Evolutionary conservation across 768 basidiomycete species (phyloP).

Genomic region (Mycena venus): DNA sequence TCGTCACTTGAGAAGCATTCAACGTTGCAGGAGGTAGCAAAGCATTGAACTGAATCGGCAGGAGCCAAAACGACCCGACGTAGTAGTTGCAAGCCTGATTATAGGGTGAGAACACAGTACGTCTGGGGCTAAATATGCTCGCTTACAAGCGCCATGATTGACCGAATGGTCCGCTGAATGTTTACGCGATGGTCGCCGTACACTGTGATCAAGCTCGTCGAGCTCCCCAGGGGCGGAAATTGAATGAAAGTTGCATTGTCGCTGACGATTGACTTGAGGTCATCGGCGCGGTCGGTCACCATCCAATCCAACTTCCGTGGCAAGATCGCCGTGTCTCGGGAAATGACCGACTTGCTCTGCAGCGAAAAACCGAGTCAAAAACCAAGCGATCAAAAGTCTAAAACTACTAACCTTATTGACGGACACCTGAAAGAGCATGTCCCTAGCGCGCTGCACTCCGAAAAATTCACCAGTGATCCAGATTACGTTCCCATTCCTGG

Average conservation of each 20-base stretch:
- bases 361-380: constrained; percentile 10
- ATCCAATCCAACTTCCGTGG: constrained; percentile 99
- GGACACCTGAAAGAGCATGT: constrained; percentile 94
- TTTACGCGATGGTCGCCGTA: constrained; percentile 95
- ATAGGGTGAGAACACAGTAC: constrained; percentile 4
- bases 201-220: constrained; percentile 92
- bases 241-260: constrained; percentile 98
- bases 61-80: constrained; percentile 96
- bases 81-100: constrained; percentile 93
- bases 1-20: constrained; percentile 85
- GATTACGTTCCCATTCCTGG: constrained; percentile 79
- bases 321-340: constrained; percentile 92
- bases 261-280: constrained; percentile 91
- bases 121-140: constrained; percentile 32
- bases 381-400: constrained; percentile 6
- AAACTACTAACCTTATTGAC: constrained; percentile 77
- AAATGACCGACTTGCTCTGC: constrained; percentile 91
- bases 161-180: constrained; percentile 93
- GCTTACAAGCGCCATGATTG: constrained; percentile 93
- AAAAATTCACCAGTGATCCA: constrained; percentile 99
- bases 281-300: constrained; percentile 95
- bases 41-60: constrained; percentile 94
- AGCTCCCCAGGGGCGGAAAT: constrained; percentile 92
- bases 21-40: constrained; percentile 86
- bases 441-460: constrained; percentile 92